Evolutionary conservation across 2,329 filamentous ascomycete species (phyloP), one percentile per base, ranked within the genome.

Genomic region (Penicillium sclerotigenum): DNA sequence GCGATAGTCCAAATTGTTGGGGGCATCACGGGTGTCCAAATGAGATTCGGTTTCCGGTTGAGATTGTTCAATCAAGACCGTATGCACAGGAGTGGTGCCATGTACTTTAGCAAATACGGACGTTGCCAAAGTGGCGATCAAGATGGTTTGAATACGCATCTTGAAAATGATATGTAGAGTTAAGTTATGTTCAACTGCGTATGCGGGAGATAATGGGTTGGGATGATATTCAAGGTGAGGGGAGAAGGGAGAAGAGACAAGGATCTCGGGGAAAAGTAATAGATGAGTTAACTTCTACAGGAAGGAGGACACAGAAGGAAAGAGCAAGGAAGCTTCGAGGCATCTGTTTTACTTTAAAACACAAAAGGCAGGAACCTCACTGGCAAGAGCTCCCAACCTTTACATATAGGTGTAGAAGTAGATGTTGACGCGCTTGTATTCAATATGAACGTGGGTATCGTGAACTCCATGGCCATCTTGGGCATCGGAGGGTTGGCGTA

Each of bases 401-500:
- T 28, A 41, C 20, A 42, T 24, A n/a, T 7, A 33, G 18, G 5
- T 36, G 28, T 20, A 18, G 31, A 43, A 50, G 45, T 20, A 29
- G 8, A 26, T 36, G 14, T 22, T 8, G 46, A 43, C 11, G 51
- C 52, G 45, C 37, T 54, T 41, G 37, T 47, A 54, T 38, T 43
- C 37, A 58, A 46, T 37, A 54, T 63, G 47, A 58, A 59, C 57
- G 48, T 65, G 63, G 63, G 63, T 65, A 64, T 65, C 63, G 56
- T 65, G 45, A 58, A 61, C 18, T 59, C 54, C 52, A 48, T 50
- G 14, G 52, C 36, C 28, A 47, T 49, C 34, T 48, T 45, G 45
- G 51, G 45, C 41, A 47, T 45, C 24, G 26, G n/a, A 26, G 8
- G 26, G 10, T 52, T 46, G 40, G n/a, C n/a, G 20, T 18, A 9